Evolutionary conservation across 345 rosid species (phyloP).

Genomic region (Murraya koenigii): DNA sequence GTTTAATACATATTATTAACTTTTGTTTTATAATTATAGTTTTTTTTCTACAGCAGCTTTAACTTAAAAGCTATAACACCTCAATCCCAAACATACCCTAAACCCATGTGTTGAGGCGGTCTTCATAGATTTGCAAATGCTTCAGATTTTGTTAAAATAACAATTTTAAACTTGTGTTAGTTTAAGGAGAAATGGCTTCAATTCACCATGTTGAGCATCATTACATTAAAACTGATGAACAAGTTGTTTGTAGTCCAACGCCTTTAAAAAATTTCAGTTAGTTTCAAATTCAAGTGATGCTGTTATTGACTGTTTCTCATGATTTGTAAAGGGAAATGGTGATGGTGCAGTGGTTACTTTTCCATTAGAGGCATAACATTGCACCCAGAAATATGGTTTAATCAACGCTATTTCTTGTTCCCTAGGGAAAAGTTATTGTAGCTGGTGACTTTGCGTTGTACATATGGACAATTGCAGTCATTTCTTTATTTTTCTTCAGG

Average conservation of each 20-base stretch:
- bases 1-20: no score
- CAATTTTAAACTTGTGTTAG: no score
- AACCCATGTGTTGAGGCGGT: neutral
- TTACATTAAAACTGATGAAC: neutral
- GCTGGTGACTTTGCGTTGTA: neutral
- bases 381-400: neutral
- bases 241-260: neutral
- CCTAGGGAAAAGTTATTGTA: neutral
- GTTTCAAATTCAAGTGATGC: neutral
- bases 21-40: no score
- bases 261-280: neutral
- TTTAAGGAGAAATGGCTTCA: neutral
- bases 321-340: neutral
- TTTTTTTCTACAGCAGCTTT: no score
- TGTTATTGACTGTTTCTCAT: neutral
- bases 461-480: neutral
- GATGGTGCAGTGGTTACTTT: neutral
- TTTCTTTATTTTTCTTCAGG: constrained; percentile 24
- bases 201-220: constrained; percentile 1
- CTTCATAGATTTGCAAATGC: neutral
- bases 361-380: neutral
- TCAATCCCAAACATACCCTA: no score
- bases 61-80: no score
- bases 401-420: neutral
- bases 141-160: neutral